A percentile compares a stretch with the other conserved stretches of the same genome.
Conservation (phyloP, 2,329 filamentous ascomycete genomes). For the Paracoccidioides lutzii region DNA sequence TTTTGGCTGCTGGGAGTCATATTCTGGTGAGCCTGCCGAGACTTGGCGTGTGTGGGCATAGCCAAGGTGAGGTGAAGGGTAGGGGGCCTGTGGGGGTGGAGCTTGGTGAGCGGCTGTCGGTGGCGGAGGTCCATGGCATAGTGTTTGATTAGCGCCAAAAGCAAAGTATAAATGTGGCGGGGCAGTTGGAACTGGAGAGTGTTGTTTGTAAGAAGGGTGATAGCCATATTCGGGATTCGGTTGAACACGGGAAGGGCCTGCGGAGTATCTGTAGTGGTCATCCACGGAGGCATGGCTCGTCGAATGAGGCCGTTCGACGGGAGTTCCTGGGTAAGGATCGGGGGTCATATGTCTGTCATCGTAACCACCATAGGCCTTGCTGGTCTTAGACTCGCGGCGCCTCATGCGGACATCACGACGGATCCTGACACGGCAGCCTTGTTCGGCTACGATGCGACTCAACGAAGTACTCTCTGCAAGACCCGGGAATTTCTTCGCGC, state of each 20-base stretch:
- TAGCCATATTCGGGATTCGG: constrained; percentile 36
- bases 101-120: constrained; percentile 34
- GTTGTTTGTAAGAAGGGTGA: constrained; percentile 19
- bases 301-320: constrained; percentile 45
- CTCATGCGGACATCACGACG: constrained; percentile 88
- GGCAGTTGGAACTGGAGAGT: constrained; percentile 23
- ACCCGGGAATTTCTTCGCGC: constrained; percentile 96
- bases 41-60: constrained; percentile 23
- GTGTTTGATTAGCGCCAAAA: constrained; percentile 28
- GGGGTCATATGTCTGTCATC: constrained; percentile 42
- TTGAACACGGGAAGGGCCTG: constrained; percentile 35
- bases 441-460: constrained; percentile 84
- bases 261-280: constrained; percentile 29
- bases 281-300: constrained; percentile 47
- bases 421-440: constrained; percentile 92
- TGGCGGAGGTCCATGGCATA: constrained; percentile 31
- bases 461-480: constrained; percentile 77
- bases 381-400: constrained; percentile 60
- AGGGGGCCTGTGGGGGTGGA: constrained; percentile 28
- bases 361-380: constrained; percentile 49
- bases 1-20: constrained; percentile 16
- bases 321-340: constrained; percentile 34
- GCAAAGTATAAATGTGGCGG: constrained; percentile 30
- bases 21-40: constrained; percentile 20
- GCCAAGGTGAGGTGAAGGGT: constrained; percentile 25